Evolutionary conservation across 1,284 basidiomycete species (phyloP).

Genomic region (Fomitopsis betulina): DNA sequence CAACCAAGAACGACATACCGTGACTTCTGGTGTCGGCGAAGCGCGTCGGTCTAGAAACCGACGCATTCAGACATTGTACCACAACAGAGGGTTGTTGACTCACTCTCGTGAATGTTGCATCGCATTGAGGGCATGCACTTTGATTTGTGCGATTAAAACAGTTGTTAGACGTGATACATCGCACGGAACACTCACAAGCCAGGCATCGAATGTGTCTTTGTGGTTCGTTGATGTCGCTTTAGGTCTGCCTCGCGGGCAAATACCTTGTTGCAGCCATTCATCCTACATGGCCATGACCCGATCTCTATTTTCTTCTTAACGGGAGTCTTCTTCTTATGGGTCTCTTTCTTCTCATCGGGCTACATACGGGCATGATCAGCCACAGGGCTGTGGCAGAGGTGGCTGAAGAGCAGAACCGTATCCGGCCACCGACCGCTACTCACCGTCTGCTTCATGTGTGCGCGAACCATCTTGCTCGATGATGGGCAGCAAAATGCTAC

Average conservation of each 20-base stretch:
- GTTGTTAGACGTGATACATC: background rate
- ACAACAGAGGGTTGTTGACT: conserved; percentile 22
- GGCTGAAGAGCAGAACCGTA: conserved; percentile 19
- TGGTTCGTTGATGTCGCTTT: conserved; percentile 72
- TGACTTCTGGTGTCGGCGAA: conserved; percentile 40
- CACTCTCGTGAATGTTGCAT: conserved; percentile 72
- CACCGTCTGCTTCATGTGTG: conserved; percentile 22
- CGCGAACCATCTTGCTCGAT: conserved; percentile 16
- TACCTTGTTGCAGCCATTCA: conserved; percentile 71
- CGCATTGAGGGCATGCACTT: conserved; percentile 71
- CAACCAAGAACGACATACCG: conserved; percentile 37
- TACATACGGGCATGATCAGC: conserved; percentile 20
- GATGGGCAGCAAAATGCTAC: background rate
- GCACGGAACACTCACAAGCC: conserved; percentile 51
- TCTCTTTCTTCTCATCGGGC: conserved; percentile 47
- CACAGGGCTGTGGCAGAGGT: conserved; percentile 19
- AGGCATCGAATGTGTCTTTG: conserved; percentile 65
- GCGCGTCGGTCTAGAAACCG: conserved; percentile 31
- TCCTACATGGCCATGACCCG: conserved; percentile 69
- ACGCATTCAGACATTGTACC: background rate
- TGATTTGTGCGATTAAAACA: background rate
- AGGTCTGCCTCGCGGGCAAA: conserved; percentile 76
- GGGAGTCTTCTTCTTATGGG: conserved; percentile 31
- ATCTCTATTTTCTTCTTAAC: conserved; percentile 47
- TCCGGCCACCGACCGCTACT: conserved; percentile 12